These are phyloP conservation scores for Mycena polygramma DNA, from an alignment of 768 basidiomycete genomes.

Conservation along the genomic window DNA sequence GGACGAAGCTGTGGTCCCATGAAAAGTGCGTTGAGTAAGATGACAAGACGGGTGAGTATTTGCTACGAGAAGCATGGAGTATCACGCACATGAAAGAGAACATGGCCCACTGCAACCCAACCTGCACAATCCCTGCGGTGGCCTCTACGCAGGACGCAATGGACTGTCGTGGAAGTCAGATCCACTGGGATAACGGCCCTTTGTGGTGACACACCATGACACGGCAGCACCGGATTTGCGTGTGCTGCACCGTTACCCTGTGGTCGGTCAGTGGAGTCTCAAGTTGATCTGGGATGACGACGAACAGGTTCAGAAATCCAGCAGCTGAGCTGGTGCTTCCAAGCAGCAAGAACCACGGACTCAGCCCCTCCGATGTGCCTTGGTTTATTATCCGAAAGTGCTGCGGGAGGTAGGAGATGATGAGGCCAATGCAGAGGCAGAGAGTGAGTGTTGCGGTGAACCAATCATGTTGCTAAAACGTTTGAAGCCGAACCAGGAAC, in stretches of 20 bases:
- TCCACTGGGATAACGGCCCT: constrained; percentile 2
- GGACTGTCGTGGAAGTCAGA: constrained; percentile 57
- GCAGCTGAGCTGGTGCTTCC: constrained; percentile 89
- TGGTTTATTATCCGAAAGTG: constrained; percentile 85
- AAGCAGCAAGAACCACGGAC: constrained; percentile 90
- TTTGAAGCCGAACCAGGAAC: neutral
- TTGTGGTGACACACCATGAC: constrained; percentile 68
- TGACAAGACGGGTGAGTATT: neutral
- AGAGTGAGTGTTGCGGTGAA: constrained; percentile 74
- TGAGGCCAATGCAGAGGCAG: constrained; percentile 76
- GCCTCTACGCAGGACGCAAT: constrained; percentile 58
- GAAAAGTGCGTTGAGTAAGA: neutral
- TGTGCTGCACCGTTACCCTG: constrained; percentile 89
- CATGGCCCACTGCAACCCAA: constrained; percentile 85
- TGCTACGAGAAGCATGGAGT: neutral
- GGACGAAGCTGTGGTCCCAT: constrained; percentile 70
- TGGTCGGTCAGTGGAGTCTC: constrained; percentile 35
- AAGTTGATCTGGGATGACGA: neutral
- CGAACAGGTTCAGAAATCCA: constrained; percentile 79
- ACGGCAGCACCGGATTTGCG: constrained; percentile 83
- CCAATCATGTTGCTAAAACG: constrained; percentile 76
- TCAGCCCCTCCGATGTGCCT: constrained; percentile 89
- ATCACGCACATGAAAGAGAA: constrained; percentile 60
- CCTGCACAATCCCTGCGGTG: constrained; percentile 86
- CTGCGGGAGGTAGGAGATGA: constrained; percentile 91